phyloP scores from a whole-genome alignment of 495 filamentous ascomycete species.

The Apiosordaria backusii region DNA sequence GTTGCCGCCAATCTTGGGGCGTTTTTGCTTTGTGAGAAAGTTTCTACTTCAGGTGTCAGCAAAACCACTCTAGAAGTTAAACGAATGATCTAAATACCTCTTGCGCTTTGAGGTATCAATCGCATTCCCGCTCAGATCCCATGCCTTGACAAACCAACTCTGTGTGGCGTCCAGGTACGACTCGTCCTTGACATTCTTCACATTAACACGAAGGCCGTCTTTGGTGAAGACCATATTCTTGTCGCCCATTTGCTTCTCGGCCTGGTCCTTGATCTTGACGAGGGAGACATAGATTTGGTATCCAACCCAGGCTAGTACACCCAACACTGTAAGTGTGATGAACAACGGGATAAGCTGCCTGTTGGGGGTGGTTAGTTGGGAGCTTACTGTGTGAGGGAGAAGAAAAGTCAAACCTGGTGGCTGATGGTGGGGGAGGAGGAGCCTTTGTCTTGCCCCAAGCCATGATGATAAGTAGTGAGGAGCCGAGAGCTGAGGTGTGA shows the following conservation, averaged over 20 bases:
- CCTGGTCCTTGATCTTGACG: slow-evolving; percentile 63
- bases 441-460: slow-evolving; percentile 16
- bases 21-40: slow-evolving; percentile 8
- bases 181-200: slow-evolving; percentile 72
- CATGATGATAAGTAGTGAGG: slow-evolving; percentile 10
- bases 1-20: background rate
- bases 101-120: slow-evolving; percentile 40
- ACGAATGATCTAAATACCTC: slow-evolving; percentile 12
- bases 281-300: slow-evolving; percentile 72
- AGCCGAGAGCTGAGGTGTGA: background rate
- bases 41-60: slow-evolving; percentile 1
- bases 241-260: slow-evolving; percentile 72
- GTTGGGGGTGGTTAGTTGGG: background rate
- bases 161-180: slow-evolving; percentile 79
- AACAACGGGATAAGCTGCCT: slow-evolving; percentile 69
- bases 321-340: slow-evolving; percentile 64
- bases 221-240: slow-evolving; percentile 77
- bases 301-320: slow-evolving; percentile 58
- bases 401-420: slow-evolving; percentile 1
- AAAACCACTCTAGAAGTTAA: background rate
- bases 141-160: slow-evolving; percentile 75
- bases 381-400: background rate
- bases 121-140: slow-evolving; percentile 58
- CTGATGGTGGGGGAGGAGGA: slow-evolving; percentile 10
- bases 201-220: slow-evolving; percentile 77